phyloP scores from a whole-genome alignment of 1,284 basidiomycete species.

The Ustilago loliicola region DNA sequence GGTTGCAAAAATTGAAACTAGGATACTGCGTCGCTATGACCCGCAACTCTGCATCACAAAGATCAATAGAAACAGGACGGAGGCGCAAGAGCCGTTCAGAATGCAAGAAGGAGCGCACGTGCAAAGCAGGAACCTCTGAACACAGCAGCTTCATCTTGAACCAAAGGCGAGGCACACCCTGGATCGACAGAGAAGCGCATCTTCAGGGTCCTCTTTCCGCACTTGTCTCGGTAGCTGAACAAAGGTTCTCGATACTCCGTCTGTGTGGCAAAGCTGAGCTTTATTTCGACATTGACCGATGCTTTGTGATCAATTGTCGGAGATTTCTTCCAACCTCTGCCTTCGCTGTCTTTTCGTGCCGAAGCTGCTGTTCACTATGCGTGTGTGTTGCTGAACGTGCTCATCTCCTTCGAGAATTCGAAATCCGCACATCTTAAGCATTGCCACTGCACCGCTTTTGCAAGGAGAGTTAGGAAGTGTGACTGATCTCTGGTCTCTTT shows the following conservation, averaged over 20 bases:
- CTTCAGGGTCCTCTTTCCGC: not conserved
- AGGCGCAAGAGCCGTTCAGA: too few species aligned
- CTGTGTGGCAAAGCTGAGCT: not conserved
- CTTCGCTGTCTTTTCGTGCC: not conserved
- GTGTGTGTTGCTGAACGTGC: too few species aligned
- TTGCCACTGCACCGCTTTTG: too few species aligned
- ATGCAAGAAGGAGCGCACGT: slow-evolving; percentile 13
- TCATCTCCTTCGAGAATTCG: too few species aligned
- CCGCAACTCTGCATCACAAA: too few species aligned
- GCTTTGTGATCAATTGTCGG: not conserved
- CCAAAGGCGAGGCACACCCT: not conserved
- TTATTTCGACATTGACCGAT: not conserved
- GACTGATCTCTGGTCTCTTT: not conserved
- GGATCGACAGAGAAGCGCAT: not conserved
- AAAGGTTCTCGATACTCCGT: not conserved
- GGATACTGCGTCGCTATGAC: not conserved
- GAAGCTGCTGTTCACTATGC: not conserved
- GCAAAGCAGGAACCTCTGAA: slow-evolving; percentile 24
- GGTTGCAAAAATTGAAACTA: not conserved
- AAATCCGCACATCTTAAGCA: too few species aligned
- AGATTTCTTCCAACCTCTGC: not conserved
- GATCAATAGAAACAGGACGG: too few species aligned
- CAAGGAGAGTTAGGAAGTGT: too few species aligned
- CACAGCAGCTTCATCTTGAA: not conserved
- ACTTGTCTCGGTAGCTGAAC: not conserved